Evolutionary conservation across 2,329 filamentous ascomycete genomes (phyloP), one percentile per base, ranked within the genome.

Genomic region (Hypoxylon sp.): DNA sequence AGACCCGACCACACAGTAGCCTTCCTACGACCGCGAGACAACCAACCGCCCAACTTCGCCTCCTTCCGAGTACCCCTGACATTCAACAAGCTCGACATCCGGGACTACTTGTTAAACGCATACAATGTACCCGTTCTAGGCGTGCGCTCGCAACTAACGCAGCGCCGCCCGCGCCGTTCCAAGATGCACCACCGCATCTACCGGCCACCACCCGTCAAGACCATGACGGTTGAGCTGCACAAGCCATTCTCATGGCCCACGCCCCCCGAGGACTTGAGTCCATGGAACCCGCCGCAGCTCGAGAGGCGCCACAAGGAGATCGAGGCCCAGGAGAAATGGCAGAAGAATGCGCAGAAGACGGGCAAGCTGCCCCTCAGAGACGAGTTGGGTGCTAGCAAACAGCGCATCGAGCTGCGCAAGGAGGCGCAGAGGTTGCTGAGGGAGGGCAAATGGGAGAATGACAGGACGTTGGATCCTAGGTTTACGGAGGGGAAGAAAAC

Each of bases 21-120:
- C 54, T 83, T 97, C 66, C 78, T 96, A 64, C 88, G 86, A 62
- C 73, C 79, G 62, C 88, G 86, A 51, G 83, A 84, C 20, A 79
- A 89, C 44, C 87, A 63, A 30, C 63, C 90, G 5, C 85, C 92
- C 13, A 88, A 86, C 70, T 91, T 90, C 70, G 94, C 93, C 58
- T 88, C 86, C 65, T 99, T 99, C 83, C 81, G 87, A 66, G 93
- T 97, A 21, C 94, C 94, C 7, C 81, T 97, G 63, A 86, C 83
- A 64, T 91, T 97, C 79, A 96, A 91, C 79, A 99, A 99, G 76
- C 87, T 97, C 73, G 94, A 99, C 71, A 77, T 99, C 30, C 90
- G 91, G 72, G 92, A 97, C 77, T 99, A 97, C 77, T 87, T 99
- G 56, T 89, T 84, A 76, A 86, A 96, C 71, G 82, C 83, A 31